Conservation (phyloP, 2,329 filamentous ascomycete species). For the Xylariaceae sp. region DNA sequence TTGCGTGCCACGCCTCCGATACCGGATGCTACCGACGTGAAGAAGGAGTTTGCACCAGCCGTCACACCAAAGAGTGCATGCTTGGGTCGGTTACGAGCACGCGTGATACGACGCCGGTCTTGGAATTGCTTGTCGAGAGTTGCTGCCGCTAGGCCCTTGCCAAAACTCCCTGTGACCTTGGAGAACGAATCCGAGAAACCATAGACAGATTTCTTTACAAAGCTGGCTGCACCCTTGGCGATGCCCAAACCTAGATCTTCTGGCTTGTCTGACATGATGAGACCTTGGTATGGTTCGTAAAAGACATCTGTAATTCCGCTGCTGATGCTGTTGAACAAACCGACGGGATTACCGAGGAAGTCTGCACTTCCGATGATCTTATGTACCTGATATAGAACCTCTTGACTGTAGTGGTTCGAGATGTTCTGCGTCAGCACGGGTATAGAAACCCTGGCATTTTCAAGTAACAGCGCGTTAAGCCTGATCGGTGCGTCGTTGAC, state of each 20-base stretch:
- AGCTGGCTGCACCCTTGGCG: constrained; percentile 92
- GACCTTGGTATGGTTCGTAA: constrained; percentile 97
- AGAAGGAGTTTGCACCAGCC: constrained; percentile 89
- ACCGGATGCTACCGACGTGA: constrained; percentile 86
- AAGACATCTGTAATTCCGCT: constrained; percentile 98
- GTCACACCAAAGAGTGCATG: constrained; percentile 96
- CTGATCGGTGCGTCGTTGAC: constrained; percentile 96
- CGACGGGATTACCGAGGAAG: constrained; percentile 95
- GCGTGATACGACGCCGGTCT: constrained; percentile 88
- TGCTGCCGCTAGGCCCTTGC: constrained; percentile 90
- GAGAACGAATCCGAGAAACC: constrained; percentile 96
- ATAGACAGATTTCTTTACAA: constrained; percentile 98
- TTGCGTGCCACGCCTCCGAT: constrained; percentile 91
- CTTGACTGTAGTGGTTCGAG: constrained; percentile 92
- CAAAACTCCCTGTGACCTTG: constrained; percentile 95
- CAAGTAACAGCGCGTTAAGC: constrained; percentile 88
- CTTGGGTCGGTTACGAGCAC: constrained; percentile 89
- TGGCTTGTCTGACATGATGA: constrained; percentile 92
- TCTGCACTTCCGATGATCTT: constrained; percentile 96
- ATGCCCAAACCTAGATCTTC: constrained; percentile 94
- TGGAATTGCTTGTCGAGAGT: constrained; percentile 99
- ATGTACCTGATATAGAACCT: constrained; percentile 92
- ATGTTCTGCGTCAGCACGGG: constrained; percentile 80
- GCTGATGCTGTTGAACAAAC: constrained; percentile 95
- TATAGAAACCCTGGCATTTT: constrained; percentile 90